Conservation (phyloP, 2,329 filamentous ascomycete species). For the Fusarium sp. region DNA sequence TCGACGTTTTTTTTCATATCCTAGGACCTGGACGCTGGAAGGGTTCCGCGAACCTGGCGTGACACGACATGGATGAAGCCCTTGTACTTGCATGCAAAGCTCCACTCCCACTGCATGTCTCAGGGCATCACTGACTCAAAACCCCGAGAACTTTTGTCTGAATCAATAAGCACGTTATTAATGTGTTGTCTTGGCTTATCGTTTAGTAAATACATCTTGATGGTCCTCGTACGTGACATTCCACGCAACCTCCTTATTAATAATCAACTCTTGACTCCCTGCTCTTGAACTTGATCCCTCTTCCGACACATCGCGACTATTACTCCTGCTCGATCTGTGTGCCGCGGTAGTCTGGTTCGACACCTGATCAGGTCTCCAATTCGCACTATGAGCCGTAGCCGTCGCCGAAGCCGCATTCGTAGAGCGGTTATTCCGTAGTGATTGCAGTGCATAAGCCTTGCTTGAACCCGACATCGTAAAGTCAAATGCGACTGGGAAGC, state of each 20-base stretch:
- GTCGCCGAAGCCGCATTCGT: constrained; percentile 4
- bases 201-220: neutral
- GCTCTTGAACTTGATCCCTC: constrained; percentile 20
- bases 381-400: constrained; percentile 3
- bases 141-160: neutral
- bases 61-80: neutral
- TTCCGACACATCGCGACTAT: constrained; percentile 18
- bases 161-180: neutral
- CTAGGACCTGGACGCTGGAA: neutral
- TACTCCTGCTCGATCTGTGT: neutral
- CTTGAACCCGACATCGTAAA: constrained; percentile 4
- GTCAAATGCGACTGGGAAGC: constrained; percentile 29
- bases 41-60: neutral
- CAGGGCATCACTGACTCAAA: neutral
- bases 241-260: constrained; percentile 35
- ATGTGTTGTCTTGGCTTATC: neutral
- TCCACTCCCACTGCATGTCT: neutral
- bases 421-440: constrained; percentile 19
- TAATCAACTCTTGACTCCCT: constrained; percentile 39
- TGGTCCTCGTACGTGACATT: constrained; percentile 24
- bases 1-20: neutral
- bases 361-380: constrained; percentile 29
- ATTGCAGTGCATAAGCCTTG: constrained; percentile 28
- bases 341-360: constrained; percentile 1
- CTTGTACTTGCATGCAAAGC: neutral